These are phyloP conservation scores for Xylariales sp. DNA, from an alignment of 2,329 filamentous ascomycete genomes.

Conservation along the genomic window DNA sequence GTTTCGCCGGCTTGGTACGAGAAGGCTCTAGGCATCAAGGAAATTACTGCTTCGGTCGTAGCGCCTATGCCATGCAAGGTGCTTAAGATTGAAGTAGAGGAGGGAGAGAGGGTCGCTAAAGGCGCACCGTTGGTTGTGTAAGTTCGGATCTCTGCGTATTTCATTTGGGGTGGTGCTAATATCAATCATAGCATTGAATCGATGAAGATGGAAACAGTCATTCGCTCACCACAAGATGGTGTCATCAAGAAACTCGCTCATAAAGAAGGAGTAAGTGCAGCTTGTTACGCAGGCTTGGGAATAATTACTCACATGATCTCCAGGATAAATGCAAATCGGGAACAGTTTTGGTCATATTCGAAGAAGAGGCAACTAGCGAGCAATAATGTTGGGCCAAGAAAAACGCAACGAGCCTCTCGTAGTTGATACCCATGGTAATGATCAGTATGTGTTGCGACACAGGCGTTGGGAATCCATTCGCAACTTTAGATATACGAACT, in stretches of 20 bases:
- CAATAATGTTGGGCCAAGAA: too few species aligned
- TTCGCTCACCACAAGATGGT: slow-evolving; percentile 70
- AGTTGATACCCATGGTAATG: too few species aligned
- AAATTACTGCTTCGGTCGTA: slow-evolving; percentile 74
- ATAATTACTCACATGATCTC: too few species aligned
- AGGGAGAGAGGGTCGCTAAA: slow-evolving; percentile 78
- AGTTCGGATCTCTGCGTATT: slow-evolving; percentile 28
- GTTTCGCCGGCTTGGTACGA: slow-evolving; percentile 72
- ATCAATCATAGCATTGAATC: slow-evolving; percentile 60
- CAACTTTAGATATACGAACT: too few species aligned
- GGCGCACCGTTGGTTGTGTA: slow-evolving; percentile 81
- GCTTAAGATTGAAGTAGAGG: slow-evolving; percentile 78
- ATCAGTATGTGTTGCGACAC: too few species aligned
- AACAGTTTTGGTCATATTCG: slow-evolving; percentile 69
- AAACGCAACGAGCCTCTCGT: too few species aligned
- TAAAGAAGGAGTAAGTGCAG: slow-evolving; percentile 61
- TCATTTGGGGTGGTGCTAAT: slow-evolving; percentile 18
- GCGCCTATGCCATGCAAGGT: slow-evolving; percentile 99
- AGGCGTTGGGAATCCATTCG: too few species aligned
- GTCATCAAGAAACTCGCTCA: slow-evolving; percentile 69
- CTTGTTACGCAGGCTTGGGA: too few species aligned
- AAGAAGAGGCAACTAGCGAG: slow-evolving; percentile 41
- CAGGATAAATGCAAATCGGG: slow-evolving; percentile 76
- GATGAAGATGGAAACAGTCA: slow-evolving; percentile 88
- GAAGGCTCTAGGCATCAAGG: slow-evolving; percentile 79